Percentiles rank a stretch among this genome's conserved stretches.
These are phyloP conservation scores for Diaporthe capsici DNA, from an alignment of 2,329 filamentous ascomycete genomes.

Conservation along the genomic window DNA sequence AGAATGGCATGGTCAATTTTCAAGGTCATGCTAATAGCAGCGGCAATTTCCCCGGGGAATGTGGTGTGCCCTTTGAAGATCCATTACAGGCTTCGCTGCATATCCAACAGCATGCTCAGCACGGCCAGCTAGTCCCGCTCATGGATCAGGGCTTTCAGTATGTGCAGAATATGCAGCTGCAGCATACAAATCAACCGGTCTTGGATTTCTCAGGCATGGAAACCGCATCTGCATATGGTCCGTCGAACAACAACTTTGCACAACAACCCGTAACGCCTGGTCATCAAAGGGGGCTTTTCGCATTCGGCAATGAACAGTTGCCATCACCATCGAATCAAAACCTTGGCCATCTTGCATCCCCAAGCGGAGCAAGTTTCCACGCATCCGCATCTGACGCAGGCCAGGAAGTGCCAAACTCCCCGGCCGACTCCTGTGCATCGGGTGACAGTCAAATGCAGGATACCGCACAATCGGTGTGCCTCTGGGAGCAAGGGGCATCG, in stretches of 20 bases:
- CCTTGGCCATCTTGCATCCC: neutral
- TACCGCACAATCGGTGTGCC: slow-evolving; percentile 1
- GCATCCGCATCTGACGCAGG: neutral
- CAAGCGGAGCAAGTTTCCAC: slow-evolving; percentile 3
- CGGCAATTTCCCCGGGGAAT: neutral
- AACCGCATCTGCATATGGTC: neutral
- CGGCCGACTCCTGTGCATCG: slow-evolving; percentile 11
- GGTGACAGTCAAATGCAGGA: slow-evolving; percentile 17
- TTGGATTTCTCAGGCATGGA: slow-evolving; percentile 11
- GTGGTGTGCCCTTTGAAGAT: slow-evolving; percentile 23
- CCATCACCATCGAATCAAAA: slow-evolving; percentile 1
- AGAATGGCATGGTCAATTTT: slow-evolving; percentile 11
- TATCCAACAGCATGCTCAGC: slow-evolving; percentile 29
- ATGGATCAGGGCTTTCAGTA: slow-evolving; percentile 19
- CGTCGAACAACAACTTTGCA: slow-evolving; percentile 2
- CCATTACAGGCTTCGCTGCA: slow-evolving; percentile 16
- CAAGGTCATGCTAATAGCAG: slow-evolving; percentile 10
- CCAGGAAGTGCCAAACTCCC: slow-evolving; percentile 1
- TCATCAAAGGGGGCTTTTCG: neutral
- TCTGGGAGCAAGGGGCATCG: slow-evolving; percentile 22
- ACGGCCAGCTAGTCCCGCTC: slow-evolving; percentile 11
- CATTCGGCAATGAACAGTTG: neutral
- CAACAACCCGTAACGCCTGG: neutral
- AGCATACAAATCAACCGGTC: neutral
- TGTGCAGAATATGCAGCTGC: slow-evolving; percentile 24